Percentiles rank a stretch among this genome's conserved stretches.
These are phyloP conservation scores for Colletotrichum paranaense DNA, from an alignment of 2,329 filamentous ascomycete genomes.

Conservation along the genomic window DNA sequence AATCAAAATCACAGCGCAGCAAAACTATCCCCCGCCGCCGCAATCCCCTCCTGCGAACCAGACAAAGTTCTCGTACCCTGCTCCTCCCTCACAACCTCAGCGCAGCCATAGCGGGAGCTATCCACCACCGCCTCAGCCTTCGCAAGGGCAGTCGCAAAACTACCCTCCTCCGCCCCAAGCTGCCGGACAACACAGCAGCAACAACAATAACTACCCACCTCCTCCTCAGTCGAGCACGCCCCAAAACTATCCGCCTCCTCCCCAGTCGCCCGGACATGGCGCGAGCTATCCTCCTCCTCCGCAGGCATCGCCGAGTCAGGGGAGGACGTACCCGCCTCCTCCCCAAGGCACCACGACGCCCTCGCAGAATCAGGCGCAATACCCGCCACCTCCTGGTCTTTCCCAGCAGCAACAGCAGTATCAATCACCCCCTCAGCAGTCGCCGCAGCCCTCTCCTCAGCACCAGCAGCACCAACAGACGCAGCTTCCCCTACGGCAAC, in stretches of 20 bases:
- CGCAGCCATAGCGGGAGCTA: slow-evolving; percentile 41
- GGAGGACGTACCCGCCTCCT: slow-evolving; percentile 38
- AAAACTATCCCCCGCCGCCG: slow-evolving; percentile 59
- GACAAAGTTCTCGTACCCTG: slow-evolving; percentile 57
- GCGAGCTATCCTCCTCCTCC: slow-evolving; percentile 30
- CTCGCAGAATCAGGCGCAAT: slow-evolving; percentile 41
- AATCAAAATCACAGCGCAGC: slow-evolving; percentile 40
- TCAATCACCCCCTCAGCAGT: slow-evolving; percentile 45
- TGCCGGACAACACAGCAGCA: slow-evolving; percentile 21
- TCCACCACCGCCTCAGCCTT: slow-evolving; percentile 43
- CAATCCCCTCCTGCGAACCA: slow-evolving; percentile 59
- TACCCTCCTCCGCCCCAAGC: slow-evolving; percentile 46
- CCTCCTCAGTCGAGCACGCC: slow-evolving; percentile 44
- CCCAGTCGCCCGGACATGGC: slow-evolving; percentile 29
- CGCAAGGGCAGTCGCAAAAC: slow-evolving; percentile 16
- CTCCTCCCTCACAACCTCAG: slow-evolving; percentile 47
- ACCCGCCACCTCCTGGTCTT: slow-evolving; percentile 44
- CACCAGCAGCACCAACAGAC: slow-evolving; percentile 41
- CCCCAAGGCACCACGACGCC: slow-evolving; percentile 32
- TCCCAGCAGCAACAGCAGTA: slow-evolving; percentile 42
- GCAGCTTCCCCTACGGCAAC: slow-evolving; percentile 37
- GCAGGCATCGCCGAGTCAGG: slow-evolving; percentile 28
- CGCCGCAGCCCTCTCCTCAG: slow-evolving; percentile 36
- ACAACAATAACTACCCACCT: slow-evolving; percentile 44
- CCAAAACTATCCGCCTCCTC: slow-evolving; percentile 42